Percentiles rank a stretch among this genome's conserved stretches.
Evolutionary conservation across 208 protist genomes (phyloP).

Genomic region (Leishmania amazonensis): DNA sequence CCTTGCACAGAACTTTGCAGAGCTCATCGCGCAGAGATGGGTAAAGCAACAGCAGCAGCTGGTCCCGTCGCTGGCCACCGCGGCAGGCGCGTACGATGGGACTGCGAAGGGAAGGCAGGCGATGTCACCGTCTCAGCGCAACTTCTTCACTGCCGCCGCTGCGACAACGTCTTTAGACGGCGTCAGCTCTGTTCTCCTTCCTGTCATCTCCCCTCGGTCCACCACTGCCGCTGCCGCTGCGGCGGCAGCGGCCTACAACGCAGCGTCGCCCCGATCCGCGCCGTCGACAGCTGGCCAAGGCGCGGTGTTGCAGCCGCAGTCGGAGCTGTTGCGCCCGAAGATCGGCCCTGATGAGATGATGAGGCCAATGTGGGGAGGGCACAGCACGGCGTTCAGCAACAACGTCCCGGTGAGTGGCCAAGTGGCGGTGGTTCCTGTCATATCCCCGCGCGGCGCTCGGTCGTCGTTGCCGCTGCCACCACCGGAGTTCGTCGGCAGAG

Average conservation of each 20-base stretch:
- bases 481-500: not conserved
- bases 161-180: not conserved
- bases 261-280: not conserved
- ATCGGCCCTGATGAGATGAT: not conserved
- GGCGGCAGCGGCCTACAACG: not conserved
- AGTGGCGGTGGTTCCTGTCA: not conserved
- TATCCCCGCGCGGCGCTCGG: not conserved
- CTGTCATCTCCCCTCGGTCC: not conserved
- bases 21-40: slow-evolving; percentile 18
- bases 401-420: not conserved
- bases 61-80: not conserved
- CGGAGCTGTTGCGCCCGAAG: not conserved
- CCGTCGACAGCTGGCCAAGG: not conserved
- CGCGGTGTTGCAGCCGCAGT: not conserved
- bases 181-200: not conserved
- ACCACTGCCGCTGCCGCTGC: not conserved
- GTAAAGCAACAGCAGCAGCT: slow-evolving; percentile 15
- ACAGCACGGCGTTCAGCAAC: slow-evolving; percentile 2
- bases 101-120: not conserved
- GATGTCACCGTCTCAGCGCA: not conserved
- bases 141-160: not conserved
- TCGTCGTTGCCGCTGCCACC: not conserved
- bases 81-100: not conserved
- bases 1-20: slow-evolving; percentile 29
- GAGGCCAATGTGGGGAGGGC: not conserved